Conservation (phyloP, 305 asterid species). For the Stenogyne calaminthoides region DNA sequence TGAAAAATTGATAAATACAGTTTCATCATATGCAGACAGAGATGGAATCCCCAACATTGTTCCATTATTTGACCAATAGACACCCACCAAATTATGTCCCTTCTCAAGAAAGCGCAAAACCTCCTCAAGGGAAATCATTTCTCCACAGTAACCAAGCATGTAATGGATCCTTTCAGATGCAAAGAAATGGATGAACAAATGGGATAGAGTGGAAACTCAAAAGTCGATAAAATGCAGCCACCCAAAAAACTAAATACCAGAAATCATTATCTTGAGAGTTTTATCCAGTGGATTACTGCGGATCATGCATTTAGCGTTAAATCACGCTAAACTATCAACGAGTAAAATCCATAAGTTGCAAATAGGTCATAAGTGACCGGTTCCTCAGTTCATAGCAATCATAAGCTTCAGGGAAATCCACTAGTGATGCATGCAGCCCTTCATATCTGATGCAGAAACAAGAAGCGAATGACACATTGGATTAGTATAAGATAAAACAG, state of each 20-base stretch:
- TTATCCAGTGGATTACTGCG: slow-evolving; percentile 31
- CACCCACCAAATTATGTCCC: too few species aligned
- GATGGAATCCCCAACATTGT: not conserved
- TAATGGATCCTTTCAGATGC: too few species aligned
- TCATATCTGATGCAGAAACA: slow-evolving; percentile 26
- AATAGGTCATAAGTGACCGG: slow-evolving; percentile 14
- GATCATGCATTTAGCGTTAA: slow-evolving; percentile 32
- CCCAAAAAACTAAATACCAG: slow-evolving; percentile 18
- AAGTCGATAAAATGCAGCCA: not conserved
- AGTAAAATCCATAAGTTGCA: slow-evolving; percentile 27
- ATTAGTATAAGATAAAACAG: not conserved
- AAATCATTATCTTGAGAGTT: slow-evolving; percentile 15
- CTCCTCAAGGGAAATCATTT: not conserved
- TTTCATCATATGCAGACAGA: slow-evolving; percentile 3
- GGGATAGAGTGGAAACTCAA: too few species aligned
- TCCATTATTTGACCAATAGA: not conserved
- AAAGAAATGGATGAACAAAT: too few species aligned
- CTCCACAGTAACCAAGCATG: not conserved
- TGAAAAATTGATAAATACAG: not conserved
- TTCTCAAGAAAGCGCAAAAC: too few species aligned
- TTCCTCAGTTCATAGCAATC: slow-evolving; percentile 28
- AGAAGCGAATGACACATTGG: slow-evolving; percentile 18
- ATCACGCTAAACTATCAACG: slow-evolving; percentile 29
- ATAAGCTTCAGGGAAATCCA: slow-evolving; percentile 27
- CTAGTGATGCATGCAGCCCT: slow-evolving; percentile 9